These are phyloP conservation scores for Xylariales sp. DNA, from an alignment of 2,329 filamentous ascomycete genomes.

Conservation along the genomic window DNA sequence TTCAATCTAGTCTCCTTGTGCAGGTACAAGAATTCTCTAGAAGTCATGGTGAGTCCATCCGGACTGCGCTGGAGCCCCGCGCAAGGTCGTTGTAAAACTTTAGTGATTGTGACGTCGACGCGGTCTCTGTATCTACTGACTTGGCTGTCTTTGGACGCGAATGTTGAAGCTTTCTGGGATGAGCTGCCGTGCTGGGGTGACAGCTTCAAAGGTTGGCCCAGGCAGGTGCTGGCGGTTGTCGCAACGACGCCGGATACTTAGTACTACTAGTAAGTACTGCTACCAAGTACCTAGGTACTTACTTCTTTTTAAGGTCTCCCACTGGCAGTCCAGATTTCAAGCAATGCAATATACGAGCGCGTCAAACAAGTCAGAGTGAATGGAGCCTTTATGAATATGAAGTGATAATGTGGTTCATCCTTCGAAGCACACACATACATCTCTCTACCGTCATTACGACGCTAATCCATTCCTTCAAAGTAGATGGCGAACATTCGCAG, in stretches of 20 bases:
- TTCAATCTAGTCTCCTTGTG: conserved; percentile 87
- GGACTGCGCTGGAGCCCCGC: conserved; percentile 17
- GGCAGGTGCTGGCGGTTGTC: background rate
- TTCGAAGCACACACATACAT: no score
- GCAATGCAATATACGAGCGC: no score
- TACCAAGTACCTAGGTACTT: background rate
- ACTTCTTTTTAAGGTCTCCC: no score
- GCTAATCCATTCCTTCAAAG: no score
- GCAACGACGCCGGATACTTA: background rate
- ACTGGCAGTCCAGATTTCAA: no score
- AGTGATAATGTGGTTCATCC: no score
- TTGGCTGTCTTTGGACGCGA: conserved; percentile 9
- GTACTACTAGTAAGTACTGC: background rate
- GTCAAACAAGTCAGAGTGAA: no score
- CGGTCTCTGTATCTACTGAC: background rate
- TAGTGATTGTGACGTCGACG: background rate
- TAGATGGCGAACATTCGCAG: no score
- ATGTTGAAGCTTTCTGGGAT: conserved; percentile 5
- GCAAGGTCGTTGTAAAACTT: background rate
- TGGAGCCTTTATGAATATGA: no score
- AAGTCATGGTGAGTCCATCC: conserved; percentile 67
- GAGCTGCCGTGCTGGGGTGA: no score
- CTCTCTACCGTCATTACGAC: no score
- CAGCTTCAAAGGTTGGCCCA: background rate
- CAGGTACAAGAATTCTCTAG: conserved; percentile 57